Percentiles rank a stretch among this genome's conserved stretches.
phyloP scores from a whole-genome alignment of 768 basidiomycete species.

The Mycena polygramma region DNA sequence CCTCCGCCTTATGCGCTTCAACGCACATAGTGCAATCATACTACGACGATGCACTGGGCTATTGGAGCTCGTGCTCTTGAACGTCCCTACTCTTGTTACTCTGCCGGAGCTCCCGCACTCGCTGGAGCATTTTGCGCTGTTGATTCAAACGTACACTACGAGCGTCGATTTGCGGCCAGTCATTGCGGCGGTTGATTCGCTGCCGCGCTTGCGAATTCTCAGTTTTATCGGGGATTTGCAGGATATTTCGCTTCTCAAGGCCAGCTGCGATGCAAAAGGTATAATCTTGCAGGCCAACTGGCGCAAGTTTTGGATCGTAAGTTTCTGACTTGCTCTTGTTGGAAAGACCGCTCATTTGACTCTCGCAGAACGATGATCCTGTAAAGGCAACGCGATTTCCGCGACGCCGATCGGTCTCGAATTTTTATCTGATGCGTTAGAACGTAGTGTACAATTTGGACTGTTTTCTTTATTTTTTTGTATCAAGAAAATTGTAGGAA shows the following conservation, averaged over 20 bases:
- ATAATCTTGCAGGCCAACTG: conserved; percentile 45
- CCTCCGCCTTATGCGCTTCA: conserved; percentile 56
- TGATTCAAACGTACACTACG: conserved; percentile 44
- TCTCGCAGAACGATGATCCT: conserved; percentile 52
- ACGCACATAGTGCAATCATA: conserved; percentile 46
- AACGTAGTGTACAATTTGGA: too few relatives aligned
- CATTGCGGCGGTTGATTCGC: conserved; percentile 46
- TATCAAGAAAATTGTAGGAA: not conserved
- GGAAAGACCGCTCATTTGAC: not conserved
- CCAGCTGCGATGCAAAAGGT: conserved; percentile 46
- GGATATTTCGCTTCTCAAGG: conserved; percentile 42
- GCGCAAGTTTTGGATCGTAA: conserved; percentile 52
- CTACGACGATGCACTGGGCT: conserved; percentile 53
- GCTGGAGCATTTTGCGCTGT: conserved; percentile 56
- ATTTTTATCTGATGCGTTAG: conserved; percentile 51
- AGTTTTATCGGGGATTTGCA: conserved; percentile 49
- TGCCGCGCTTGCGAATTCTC: conserved; percentile 53
- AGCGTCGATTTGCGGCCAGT: conserved; percentile 44
- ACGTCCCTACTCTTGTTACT: conserved; percentile 49
- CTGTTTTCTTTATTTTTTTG: too few relatives aligned
- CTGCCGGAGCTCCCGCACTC: conserved; percentile 51
- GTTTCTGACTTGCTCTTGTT: conserved; percentile 32
- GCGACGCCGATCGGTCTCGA: conserved; percentile 50
- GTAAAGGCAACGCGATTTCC: conserved; percentile 50
- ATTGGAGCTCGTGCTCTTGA: conserved; percentile 55